Base-by-base conservation (phyloP, 2,329 filamentous ascomycete genomes). In the Apiospora hydei region DNA sequence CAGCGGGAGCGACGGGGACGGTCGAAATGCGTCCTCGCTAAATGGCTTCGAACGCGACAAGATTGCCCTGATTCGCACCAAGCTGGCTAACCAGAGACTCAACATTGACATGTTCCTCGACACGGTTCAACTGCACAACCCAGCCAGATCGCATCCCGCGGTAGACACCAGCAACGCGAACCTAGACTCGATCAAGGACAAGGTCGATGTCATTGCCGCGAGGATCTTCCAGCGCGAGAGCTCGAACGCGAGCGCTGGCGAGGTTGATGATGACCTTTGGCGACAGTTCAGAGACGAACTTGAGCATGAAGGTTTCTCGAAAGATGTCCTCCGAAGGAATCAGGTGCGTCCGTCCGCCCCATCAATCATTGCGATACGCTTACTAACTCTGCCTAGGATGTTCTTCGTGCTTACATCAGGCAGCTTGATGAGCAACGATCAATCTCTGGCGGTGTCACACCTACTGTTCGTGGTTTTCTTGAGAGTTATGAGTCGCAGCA, bases 321-420 rank as follows among this genome's bases (percentile, higher is more conserved):
- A 82, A 64, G 85, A 88, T 41, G 85, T 90, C 3, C 76, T 90
- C 72, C 83, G 84, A 49, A 84, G 87, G 73, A 86, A 92, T 81
- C 88, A 90, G 84, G 90, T 91, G 81, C 68, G 83, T 77, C 38
- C 38, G 24, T 61, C n/a, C 70, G 24, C 70, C 69, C 26, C 69
- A 71, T 41, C 67, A 47, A 30, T 47, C 34, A 43, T 5, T 34
- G 34, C 41, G 30, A 46, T 30, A 71, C 34, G 67, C 30, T 75
- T 14, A 71, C 76, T 79, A 72, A 78, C 71, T 46, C 64, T 69
- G 57, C 41, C 70, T 72, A 91, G 89, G 88, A 90, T 75, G 83
- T 90, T 13, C 80, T 91, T 34, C 84, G 88, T 73, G 88, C 89
- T 26, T 91, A 91, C 76, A 90, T 91, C 57, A 87, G 88, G 47